Conservation (phyloP, 257 asterid genomes). For the Fraxinus americana region DNA sequence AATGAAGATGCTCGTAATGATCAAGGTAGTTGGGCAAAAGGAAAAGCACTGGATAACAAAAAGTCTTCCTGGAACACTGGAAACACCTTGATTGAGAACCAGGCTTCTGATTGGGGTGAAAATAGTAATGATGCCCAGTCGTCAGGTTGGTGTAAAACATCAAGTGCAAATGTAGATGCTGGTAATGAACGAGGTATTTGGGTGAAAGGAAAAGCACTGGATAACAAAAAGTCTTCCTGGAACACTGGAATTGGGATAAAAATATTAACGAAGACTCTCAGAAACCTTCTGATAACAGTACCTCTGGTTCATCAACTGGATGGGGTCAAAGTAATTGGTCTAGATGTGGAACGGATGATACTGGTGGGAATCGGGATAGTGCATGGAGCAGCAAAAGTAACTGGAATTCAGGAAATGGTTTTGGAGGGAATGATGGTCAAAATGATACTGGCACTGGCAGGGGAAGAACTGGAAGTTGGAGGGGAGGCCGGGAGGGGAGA, state of each 20-base stretch:
- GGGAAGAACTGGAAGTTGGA: constrained; percentile 74
- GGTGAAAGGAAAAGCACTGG: constrained; percentile 33
- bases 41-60: constrained; percentile 26
- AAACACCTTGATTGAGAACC: constrained; percentile 37
- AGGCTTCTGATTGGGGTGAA: constrained; percentile 49
- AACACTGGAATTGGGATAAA: constrained; percentile 37
- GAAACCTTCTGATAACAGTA: constrained; percentile 21
- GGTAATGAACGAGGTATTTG: constrained; percentile 37
- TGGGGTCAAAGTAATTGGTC: constrained; percentile 79
- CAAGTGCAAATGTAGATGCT: constrained; percentile 33
- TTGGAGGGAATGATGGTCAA: constrained; percentile 46
- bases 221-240: constrained; percentile 38
- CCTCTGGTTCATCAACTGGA: constrained; percentile 19
- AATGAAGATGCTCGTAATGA: constrained; percentile 36
- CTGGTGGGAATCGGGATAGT: constrained; percentile 49
- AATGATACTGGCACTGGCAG: constrained; percentile 40
- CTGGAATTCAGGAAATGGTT: constrained; percentile 63
- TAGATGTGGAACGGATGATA: constrained; percentile 40
- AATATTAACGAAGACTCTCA: no score
- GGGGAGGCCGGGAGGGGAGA: constrained; percentile 63
- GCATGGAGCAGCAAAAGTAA: constrained; percentile 66
- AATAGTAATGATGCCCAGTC: constrained; percentile 11
- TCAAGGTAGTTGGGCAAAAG: constrained; percentile 40
- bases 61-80: constrained; percentile 40
- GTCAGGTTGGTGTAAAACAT: constrained; percentile 49